phyloP scores from a whole-genome alignment of 2,329 filamentous ascomycete species.

The Penicillium sp. region DNA sequence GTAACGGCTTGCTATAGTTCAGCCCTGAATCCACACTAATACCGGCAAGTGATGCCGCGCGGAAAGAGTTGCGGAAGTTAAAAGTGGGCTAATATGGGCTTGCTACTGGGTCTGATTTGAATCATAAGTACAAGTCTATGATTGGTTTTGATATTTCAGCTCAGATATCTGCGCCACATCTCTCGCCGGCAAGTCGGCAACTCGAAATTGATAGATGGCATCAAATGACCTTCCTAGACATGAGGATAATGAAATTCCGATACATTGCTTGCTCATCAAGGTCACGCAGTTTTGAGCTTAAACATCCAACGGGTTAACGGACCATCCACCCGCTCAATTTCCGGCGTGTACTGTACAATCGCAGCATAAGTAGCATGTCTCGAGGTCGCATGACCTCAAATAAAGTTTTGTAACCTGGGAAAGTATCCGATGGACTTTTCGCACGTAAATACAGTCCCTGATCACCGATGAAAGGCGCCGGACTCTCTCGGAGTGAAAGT shows the following conservation, averaged over 20 bases:
- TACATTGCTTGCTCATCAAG: background rate
- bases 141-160: slow-evolving; percentile 1
- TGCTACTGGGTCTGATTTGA: background rate
- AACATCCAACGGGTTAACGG: background rate
- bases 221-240: background rate
- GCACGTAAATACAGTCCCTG: background rate
- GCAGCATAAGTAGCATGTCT: background rate
- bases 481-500: background rate
- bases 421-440: background rate
- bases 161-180: slow-evolving; percentile 10
- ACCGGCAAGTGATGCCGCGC: background rate
- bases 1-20: background rate
- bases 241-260: background rate
- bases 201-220: background rate
- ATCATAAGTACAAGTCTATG: background rate
- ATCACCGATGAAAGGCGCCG: background rate
- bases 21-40: background rate
- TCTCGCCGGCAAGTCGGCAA: background rate
- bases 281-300: background rate
- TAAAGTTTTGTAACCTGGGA: background rate
- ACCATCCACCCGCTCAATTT: background rate
- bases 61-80: background rate
- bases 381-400: slow-evolving; percentile 4
- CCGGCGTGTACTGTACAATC: background rate
- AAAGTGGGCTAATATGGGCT: background rate